Conservation (phyloP, 805 yeast genomes). For the Cyberlindnera americana region DNA sequence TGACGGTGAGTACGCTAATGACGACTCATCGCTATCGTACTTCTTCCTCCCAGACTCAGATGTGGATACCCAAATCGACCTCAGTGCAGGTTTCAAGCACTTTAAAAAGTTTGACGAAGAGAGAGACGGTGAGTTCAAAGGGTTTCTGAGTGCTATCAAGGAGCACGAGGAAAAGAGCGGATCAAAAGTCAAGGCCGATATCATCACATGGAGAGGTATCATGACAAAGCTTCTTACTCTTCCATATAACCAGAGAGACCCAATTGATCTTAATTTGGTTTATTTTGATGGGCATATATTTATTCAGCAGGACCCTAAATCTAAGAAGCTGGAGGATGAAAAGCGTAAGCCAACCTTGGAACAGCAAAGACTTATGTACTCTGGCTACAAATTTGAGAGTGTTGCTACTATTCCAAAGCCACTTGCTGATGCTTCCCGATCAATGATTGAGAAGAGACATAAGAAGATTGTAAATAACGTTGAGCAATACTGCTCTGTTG, state of each 20-base stretch:
- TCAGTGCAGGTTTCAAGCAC: conserved; percentile 59
- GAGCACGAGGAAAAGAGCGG: conserved; percentile 46
- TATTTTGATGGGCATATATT: conserved; percentile 75
- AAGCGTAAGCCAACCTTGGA: conserved; percentile 25
- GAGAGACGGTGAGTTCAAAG: conserved; percentile 54
- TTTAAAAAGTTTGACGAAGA: conserved; percentile 55
- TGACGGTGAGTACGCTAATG: conserved; percentile 50
- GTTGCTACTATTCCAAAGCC: conserved; percentile 73
- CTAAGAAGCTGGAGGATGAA: conserved; percentile 28
- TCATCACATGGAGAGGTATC: conserved; percentile 82
- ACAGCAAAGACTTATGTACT: conserved; percentile 45
- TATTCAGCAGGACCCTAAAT: conserved; percentile 40
- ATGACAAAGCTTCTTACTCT: conserved; percentile 70
- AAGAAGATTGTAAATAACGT: conserved; percentile 61
- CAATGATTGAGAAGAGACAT: conserved; percentile 61
- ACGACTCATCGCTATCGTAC: conserved; percentile 57
- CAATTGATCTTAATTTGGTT: conserved; percentile 57
- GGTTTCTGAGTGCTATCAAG: conserved; percentile 53
- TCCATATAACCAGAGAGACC: conserved; percentile 56
- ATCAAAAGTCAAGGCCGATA: conserved; percentile 52
- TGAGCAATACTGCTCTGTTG: conserved; percentile 79
- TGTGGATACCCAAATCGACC: conserved; percentile 57
- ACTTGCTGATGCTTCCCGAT: conserved; percentile 64
- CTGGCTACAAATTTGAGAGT: conserved; percentile 85
- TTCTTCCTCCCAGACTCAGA: conserved; percentile 77